Percentiles rank a stretch among this genome's conserved stretches.
Evolutionary conservation across 352 stramenopile genomes (phyloP).

Genomic region (Aphanomyces euteiches): DNA sequence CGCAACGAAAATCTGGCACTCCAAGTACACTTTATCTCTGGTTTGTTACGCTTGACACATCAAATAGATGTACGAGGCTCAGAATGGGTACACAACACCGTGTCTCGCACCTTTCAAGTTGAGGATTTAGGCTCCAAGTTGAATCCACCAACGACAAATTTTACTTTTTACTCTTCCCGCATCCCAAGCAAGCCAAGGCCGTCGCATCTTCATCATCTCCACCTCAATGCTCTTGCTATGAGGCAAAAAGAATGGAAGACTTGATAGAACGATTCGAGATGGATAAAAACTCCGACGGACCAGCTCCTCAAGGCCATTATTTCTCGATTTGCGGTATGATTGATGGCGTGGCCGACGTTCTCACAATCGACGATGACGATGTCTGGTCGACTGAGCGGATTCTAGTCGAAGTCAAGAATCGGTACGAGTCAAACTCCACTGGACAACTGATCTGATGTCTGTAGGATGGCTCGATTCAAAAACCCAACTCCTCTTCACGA

Average conservation of each 20-base stretch:
- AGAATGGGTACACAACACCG: conserved; percentile 39
- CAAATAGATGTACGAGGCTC: conserved; percentile 51
- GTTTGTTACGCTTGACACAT: background rate
- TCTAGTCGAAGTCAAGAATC: conserved; percentile 77
- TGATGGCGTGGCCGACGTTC: conserved; percentile 60
- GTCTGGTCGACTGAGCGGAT: conserved; percentile 59
- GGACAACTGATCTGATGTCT: background rate
- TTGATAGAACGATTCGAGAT: conserved; percentile 13
- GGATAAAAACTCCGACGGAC: background rate
- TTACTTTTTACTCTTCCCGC: conserved; percentile 63
- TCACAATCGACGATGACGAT: conserved; percentile 46
- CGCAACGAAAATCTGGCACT: conserved; percentile 66
- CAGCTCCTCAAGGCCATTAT: conserved; percentile 29
- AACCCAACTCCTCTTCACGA: conserved; percentile 62
- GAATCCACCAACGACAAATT: conserved; percentile 63
- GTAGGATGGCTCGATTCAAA: conserved; percentile 47
- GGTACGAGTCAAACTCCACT: conserved; percentile 12
- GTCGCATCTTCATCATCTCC: background rate
- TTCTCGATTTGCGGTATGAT: conserved; percentile 82
- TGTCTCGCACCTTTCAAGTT: background rate
- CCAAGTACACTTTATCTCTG: conserved; percentile 33
- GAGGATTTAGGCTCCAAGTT: conserved; percentile 31
- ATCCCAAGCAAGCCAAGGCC: background rate
- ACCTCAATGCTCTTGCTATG: background rate
- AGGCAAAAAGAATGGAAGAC: background rate